Conservation (phyloP, 257 asterid genomes). For the Ilex asprella region DNA sequence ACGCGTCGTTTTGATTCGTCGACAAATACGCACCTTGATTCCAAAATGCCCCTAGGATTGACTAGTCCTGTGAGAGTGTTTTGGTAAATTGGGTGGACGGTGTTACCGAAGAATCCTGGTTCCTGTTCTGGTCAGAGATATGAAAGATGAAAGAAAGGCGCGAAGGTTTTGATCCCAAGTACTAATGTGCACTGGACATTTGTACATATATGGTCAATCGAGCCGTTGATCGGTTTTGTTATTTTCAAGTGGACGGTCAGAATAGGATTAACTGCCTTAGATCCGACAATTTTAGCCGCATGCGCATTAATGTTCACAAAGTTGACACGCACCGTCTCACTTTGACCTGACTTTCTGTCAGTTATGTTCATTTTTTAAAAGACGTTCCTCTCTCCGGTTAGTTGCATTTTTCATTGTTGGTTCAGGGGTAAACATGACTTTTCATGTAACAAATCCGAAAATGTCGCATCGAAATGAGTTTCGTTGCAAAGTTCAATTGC, state of each 20-base stretch:
- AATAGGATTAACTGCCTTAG: slow-evolving; percentile 9
- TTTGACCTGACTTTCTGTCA: too few relatives aligned
- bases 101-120: slow-evolving; percentile 9
- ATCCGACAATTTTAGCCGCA: slow-evolving; percentile 9
- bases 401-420: too few relatives aligned
- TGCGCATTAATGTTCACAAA: slow-evolving; percentile 18
- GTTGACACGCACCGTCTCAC: slow-evolving; percentile 21
- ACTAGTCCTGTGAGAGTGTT: slow-evolving; percentile 2
- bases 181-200: slow-evolving; percentile 4
- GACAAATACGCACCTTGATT: too few relatives aligned
- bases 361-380: too few relatives aligned
- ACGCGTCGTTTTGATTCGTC: background rate
- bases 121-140: background rate
- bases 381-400: too few relatives aligned
- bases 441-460: background rate
- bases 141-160: too few relatives aligned
- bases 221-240: background rate
- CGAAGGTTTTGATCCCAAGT: slow-evolving; percentile 11
- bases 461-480: too few relatives aligned
- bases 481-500: too few relatives aligned
- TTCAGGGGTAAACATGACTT: slow-evolving; percentile 13
- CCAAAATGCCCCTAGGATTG: too few relatives aligned
- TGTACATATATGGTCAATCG: background rate
- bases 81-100: slow-evolving; percentile 14
- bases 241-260: slow-evolving; percentile 11